phyloP scores from a whole-genome alignment of 306 rosid species.

The Pterocarpus santalinus region DNA sequence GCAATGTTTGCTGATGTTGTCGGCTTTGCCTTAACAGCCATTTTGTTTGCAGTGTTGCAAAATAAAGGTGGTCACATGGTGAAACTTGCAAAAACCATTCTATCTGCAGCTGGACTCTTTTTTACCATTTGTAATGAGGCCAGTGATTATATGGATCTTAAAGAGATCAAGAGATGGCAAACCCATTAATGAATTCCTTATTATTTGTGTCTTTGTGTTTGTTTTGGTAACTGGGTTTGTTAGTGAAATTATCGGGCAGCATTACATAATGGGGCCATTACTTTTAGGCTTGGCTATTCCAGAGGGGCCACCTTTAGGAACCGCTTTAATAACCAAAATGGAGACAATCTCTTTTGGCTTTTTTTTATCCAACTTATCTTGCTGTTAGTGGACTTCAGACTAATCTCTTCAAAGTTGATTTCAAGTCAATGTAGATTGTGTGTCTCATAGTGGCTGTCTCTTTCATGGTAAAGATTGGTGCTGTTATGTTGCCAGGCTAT shows the following conservation, averaged over 20 bases:
- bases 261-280: slow-evolving; percentile 64
- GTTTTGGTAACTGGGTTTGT: slow-evolving; percentile 49
- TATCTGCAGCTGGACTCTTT: slow-evolving; percentile 33
- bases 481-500: slow-evolving; percentile 61
- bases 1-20: slow-evolving; percentile 55
- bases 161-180: slow-evolving; percentile 37
- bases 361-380: slow-evolving; percentile 69
- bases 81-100: not conserved
- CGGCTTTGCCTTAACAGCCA: slow-evolving; percentile 26
- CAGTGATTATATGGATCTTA: slow-evolving; percentile 44
- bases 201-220: slow-evolving; percentile 40
- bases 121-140: slow-evolving; percentile 43
- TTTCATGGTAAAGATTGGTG: slow-evolving; percentile 54
- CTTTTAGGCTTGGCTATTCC: slow-evolving; percentile 64
- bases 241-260: slow-evolving; percentile 64
- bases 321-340: slow-evolving; percentile 53
- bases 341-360: slow-evolving; percentile 45
- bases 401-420: slow-evolving; percentile 48
- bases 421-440: slow-evolving; percentile 40
- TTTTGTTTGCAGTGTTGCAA: slow-evolving; percentile 34
- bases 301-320: slow-evolving; percentile 73
- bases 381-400: slow-evolving; percentile 65
- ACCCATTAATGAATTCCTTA: slow-evolving; percentile 35
- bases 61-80: not conserved
- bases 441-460: slow-evolving; percentile 35